Evolutionary conservation across 306 rosid species (phyloP).

Genomic region (Delonix regia): DNA sequence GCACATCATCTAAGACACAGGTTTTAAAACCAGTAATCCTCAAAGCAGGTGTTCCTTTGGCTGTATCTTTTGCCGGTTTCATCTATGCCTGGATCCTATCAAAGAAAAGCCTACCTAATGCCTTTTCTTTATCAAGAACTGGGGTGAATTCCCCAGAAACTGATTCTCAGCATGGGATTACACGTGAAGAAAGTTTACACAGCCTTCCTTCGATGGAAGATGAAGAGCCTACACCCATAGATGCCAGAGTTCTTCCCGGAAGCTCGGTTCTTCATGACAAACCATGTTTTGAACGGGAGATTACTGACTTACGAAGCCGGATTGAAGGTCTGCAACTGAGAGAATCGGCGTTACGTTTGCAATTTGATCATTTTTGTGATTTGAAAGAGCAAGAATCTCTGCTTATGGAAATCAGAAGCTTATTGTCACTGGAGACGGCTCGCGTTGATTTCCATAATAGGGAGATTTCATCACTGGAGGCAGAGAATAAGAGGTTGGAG

Average conservation of each 20-base stretch:
- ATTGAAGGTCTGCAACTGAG: constrained; percentile 56
- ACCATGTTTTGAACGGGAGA: constrained; percentile 42
- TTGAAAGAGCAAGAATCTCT: constrained; percentile 65
- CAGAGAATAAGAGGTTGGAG: constrained; percentile 52
- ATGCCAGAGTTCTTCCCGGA: neutral
- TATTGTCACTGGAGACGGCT: constrained; percentile 49
- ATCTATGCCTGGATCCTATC: constrained; percentile 60
- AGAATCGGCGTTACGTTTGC: constrained; percentile 55
- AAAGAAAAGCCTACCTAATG: constrained; percentile 43
- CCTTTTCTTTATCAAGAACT: constrained; percentile 32
- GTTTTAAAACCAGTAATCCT: constrained; percentile 50
- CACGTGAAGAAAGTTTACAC: constrained; percentile 42
- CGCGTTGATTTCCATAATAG: constrained; percentile 56
- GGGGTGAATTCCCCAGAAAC: constrained; percentile 19
- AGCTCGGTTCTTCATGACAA: constrained; percentile 28
- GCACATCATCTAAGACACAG: constrained; percentile 47
- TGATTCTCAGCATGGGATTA: constrained; percentile 33
- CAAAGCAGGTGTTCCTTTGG: constrained; percentile 75
- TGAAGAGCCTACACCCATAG: constrained; percentile 27
- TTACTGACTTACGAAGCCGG: constrained; percentile 44
- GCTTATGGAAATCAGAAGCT: constrained; percentile 51
- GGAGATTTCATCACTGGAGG: constrained; percentile 55
- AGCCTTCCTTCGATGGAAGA: constrained; percentile 35
- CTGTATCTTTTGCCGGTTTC: constrained; percentile 64
- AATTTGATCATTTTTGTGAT: constrained; percentile 55